phyloP scores from a whole-genome alignment of 2,329 filamentous ascomycete species.

The Phoma sp. region DNA sequence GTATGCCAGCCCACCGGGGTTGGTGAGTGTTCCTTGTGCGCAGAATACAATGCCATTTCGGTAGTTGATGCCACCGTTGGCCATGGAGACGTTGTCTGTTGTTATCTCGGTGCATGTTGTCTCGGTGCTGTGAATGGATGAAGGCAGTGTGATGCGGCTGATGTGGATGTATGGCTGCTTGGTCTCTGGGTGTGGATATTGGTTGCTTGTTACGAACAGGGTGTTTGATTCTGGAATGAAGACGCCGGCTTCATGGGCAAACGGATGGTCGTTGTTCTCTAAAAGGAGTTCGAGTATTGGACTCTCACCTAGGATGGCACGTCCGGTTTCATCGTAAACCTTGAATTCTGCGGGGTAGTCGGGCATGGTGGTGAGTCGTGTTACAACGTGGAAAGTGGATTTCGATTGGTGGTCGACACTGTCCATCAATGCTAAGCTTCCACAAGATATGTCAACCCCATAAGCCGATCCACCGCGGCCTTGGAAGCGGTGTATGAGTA shows the following conservation, averaged over 20 bases:
- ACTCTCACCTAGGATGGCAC: slow-evolving; percentile 8
- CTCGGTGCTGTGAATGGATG: slow-evolving; percentile 1
- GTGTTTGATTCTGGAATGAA: slow-evolving; percentile 42
- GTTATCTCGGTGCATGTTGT: slow-evolving; percentile 13
- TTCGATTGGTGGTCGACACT: not conserved
- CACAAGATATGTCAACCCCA: not conserved
- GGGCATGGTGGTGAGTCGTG: not conserved
- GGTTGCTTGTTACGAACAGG: slow-evolving; percentile 51
- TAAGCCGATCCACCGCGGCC: slow-evolving; percentile 10
- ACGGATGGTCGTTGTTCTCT: slow-evolving; percentile 69
- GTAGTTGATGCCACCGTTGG: slow-evolving; percentile 42
- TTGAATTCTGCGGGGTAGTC: slow-evolving; percentile 9
- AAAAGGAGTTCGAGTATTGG: slow-evolving; percentile 21
- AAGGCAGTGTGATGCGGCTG: slow-evolving; percentile 22
- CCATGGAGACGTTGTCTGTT: slow-evolving; percentile 19
- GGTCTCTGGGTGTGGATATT: slow-evolving; percentile 21
- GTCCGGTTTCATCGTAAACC: slow-evolving; percentile 15
- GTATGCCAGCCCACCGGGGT: slow-evolving; percentile 38
- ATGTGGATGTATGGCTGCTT: slow-evolving; percentile 27
- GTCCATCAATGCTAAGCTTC: not conserved
- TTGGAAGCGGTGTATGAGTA: not conserved
- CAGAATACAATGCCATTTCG: slow-evolving; percentile 42
- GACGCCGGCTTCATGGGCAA: slow-evolving; percentile 58
- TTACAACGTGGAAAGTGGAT: not conserved
- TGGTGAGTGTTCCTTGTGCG: slow-evolving; percentile 39